Evolutionary conservation across 2,329 filamentous ascomycete species (phyloP).

Genomic region (Dothiorella sarmentorum): DNA sequence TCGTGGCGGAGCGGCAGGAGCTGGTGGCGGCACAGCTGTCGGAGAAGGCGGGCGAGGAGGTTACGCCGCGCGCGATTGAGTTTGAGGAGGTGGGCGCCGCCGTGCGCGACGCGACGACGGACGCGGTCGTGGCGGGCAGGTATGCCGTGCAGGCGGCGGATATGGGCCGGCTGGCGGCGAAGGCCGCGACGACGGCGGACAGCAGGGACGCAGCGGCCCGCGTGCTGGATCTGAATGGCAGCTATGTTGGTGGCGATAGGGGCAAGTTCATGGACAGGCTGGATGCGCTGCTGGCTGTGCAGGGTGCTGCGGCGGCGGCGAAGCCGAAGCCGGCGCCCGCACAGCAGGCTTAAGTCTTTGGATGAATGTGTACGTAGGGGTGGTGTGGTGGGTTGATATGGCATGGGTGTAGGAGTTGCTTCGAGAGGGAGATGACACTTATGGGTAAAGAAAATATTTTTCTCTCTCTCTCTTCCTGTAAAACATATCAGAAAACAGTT

Average conservation of each 20-base stretch:
- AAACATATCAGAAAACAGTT: too few relatives aligned
- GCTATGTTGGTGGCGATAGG: neutral
- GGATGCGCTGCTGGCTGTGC: neutral
- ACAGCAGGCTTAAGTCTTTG: neutral
- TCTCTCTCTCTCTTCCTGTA: too few relatives aligned
- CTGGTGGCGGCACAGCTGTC: constrained; percentile 7
- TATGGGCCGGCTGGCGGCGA: neutral
- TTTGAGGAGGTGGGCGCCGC: constrained; percentile 1
- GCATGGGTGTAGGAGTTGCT: too few relatives aligned
- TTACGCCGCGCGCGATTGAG: constrained; percentile 7
- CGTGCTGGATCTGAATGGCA: constrained; percentile 3
- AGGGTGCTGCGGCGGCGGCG: neutral
- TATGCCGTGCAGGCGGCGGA: neutral
- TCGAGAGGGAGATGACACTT: too few relatives aligned
- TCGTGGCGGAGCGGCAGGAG: constrained; percentile 3
- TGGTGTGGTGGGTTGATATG: too few relatives aligned
- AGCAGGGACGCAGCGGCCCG: neutral
- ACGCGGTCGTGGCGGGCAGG: neutral
- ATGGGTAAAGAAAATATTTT: too few relatives aligned
- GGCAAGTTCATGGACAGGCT: neutral
- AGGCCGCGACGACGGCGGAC: neutral
- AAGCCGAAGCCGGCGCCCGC: too few relatives aligned
- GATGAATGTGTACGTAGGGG: neutral
- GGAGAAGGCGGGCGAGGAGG: constrained; percentile 11
- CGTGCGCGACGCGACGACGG: neutral